Evolutionary conservation across 1,284 basidiomycete species (phyloP).

Genomic region (Microbotryum scabiosae): DNA sequence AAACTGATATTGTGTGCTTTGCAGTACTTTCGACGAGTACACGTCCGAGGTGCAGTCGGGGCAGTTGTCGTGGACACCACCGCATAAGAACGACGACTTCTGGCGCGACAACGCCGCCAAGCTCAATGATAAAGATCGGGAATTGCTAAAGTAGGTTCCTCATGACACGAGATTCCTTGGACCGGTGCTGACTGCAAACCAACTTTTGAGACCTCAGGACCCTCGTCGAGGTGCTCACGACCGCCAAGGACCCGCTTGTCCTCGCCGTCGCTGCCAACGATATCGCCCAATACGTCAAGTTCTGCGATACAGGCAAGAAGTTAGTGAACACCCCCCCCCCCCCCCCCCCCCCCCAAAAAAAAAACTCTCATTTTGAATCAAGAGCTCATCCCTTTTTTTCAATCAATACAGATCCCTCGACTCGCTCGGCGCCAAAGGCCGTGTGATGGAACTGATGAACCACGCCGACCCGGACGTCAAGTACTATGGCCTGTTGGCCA

Average conservation of each 20-base stretch:
- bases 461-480: slow-evolving; percentile 80
- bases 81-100: slow-evolving; percentile 92
- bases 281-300: slow-evolving; percentile 85
- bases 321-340: slow-evolving; percentile 43
- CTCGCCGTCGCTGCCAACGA: slow-evolving; percentile 86
- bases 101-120: slow-evolving; percentile 90
- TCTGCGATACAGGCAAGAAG: slow-evolving; percentile 83
- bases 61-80: slow-evolving; percentile 83
- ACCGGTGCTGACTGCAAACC: neutral
- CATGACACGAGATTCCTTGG: neutral
- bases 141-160: slow-evolving; percentile 61
- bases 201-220: slow-evolving; percentile 45
- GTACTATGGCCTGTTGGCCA: slow-evolving; percentile 78
- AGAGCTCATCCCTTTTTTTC: neutral
- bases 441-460: slow-evolving; percentile 90
- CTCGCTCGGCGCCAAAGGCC: slow-evolving; percentile 75
- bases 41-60: slow-evolving; percentile 81
- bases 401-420: slow-evolving; percentile 55
- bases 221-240: slow-evolving; percentile 61
- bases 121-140: slow-evolving; percentile 69
- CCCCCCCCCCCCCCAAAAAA: too few relatives aligned
- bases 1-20: too few relatives aligned
- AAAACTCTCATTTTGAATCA: neutral
- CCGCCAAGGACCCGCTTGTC: slow-evolving; percentile 56
- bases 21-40: slow-evolving; percentile 91